Conservation (phyloP, 805 yeast genomes). For the Kazachstania taianensis region DNA sequence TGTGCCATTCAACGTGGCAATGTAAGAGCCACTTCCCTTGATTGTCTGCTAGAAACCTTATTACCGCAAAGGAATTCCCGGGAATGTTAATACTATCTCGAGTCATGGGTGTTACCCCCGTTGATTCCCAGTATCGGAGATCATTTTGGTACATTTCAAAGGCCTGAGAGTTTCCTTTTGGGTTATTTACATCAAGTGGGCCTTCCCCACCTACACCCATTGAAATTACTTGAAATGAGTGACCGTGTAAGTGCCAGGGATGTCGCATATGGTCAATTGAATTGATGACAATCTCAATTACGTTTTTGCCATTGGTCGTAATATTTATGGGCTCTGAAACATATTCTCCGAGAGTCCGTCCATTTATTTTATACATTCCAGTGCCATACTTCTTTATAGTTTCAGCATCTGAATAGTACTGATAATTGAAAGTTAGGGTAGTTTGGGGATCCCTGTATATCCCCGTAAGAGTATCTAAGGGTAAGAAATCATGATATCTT, state of each 20-base stretch:
- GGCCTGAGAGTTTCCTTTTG: constrained; percentile 33
- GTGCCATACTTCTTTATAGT: constrained; percentile 30
- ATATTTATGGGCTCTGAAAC: constrained; percentile 32
- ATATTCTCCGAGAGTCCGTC: constrained; percentile 50
- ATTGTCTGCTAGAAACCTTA: constrained; percentile 50
- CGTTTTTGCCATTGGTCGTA: constrained; percentile 26
- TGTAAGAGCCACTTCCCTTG: constrained; percentile 79
- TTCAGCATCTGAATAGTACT: constrained; percentile 31
- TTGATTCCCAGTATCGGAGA: constrained; percentile 14
- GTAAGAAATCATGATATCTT: constrained; percentile 15
- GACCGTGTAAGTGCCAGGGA: constrained; percentile 59
- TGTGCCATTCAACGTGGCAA: constrained; percentile 68
- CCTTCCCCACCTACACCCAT: constrained; percentile 37
- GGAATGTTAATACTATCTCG: constrained; percentile 59
- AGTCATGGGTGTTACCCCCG: constrained; percentile 38
- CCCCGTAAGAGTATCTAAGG: constrained; percentile 5
- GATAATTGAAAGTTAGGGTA: constrained; percentile 36
- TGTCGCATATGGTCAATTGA: constrained; percentile 59
- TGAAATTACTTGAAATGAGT: constrained; percentile 43
- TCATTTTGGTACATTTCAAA: constrained; percentile 25
- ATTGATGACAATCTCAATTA: constrained; percentile 54
- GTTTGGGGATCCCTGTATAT: constrained; percentile 4
- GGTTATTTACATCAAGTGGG: constrained; percentile 21
- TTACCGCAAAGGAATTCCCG: constrained; percentile 46
- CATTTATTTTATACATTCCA: constrained; percentile 40